These are phyloP conservation scores for Cryphonectria nitschkei DNA, from an alignment of 2,329 filamentous ascomycete species.

Conservation along the genomic window DNA sequence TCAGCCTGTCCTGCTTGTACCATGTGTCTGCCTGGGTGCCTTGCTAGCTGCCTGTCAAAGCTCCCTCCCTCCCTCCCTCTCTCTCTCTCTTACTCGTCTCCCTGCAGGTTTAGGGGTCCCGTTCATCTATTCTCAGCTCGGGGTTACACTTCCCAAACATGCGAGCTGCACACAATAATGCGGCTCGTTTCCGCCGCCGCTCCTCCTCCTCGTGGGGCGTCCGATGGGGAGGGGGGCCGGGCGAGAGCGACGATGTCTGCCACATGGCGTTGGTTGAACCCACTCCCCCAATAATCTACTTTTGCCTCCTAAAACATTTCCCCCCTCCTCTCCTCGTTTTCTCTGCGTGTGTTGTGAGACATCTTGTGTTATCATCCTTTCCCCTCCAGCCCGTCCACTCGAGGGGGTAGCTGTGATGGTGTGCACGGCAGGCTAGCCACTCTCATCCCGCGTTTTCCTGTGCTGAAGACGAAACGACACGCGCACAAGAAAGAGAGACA, in stretches of 20 bases:
- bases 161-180: background rate
- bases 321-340: background rate
- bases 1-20: background rate
- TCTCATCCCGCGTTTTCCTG: background rate
- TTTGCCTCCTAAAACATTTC: background rate
- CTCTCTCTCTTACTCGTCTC: background rate
- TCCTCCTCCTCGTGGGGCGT: background rate
- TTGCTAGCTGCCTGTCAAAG: background rate
- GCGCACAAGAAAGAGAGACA: background rate
- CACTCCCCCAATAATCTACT: background rate
- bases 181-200: background rate
- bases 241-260: background rate
- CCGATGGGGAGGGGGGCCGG: background rate
- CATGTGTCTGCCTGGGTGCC: background rate
- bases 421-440: background rate
- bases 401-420: background rate
- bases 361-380: background rate
- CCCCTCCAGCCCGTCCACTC: background rate
- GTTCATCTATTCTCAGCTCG: background rate
- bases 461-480: constrained; percentile 6
- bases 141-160: background rate
- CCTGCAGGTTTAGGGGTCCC: background rate
- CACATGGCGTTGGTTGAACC: background rate
- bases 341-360: background rate
- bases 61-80: too few relatives aligned